These are phyloP conservation scores for Lactarius psammicola DNA, from an alignment of 768 basidiomycete genomes.

Conservation along the genomic window DNA sequence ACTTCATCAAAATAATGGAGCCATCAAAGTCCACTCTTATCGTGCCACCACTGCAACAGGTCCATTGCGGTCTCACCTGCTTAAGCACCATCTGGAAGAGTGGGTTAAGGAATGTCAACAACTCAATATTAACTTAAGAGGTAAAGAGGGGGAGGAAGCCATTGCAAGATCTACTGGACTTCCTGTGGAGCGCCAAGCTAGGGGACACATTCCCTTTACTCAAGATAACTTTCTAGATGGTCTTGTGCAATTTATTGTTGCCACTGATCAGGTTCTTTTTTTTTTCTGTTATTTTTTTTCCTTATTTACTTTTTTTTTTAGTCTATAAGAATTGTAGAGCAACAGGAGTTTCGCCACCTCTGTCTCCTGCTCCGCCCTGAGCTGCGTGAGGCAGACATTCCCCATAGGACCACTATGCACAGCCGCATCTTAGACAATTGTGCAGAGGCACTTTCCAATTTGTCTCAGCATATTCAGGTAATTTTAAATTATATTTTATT, in stretches of 20 bases:
- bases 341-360: background rate
- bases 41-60: background rate
- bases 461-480: constrained; percentile 2
- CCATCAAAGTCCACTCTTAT: background rate
- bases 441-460: background rate
- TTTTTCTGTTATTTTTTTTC: no score
- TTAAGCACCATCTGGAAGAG: background rate
- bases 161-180: background rate
- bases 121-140: background rate
- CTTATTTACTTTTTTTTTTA: background rate
- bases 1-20: no score
- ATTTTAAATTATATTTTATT: background rate
- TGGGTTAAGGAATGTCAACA: background rate
- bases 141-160: background rate
- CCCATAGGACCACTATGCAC: no score
- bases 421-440: no score
- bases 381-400: background rate
- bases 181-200: background rate
- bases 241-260: constrained; percentile 5
- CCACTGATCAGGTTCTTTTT: background rate
- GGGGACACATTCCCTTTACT: background rate
- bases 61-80: background rate
- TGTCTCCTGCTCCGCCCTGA: background rate
- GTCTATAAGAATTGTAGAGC: constrained; percentile 4
- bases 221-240: background rate